A percentile compares a stretch with the other conserved stretches of the same genome.
Evolutionary conservation across 2,329 filamentous ascomycete species (phyloP).

Genomic region (Aspergillus jensenii): DNA sequence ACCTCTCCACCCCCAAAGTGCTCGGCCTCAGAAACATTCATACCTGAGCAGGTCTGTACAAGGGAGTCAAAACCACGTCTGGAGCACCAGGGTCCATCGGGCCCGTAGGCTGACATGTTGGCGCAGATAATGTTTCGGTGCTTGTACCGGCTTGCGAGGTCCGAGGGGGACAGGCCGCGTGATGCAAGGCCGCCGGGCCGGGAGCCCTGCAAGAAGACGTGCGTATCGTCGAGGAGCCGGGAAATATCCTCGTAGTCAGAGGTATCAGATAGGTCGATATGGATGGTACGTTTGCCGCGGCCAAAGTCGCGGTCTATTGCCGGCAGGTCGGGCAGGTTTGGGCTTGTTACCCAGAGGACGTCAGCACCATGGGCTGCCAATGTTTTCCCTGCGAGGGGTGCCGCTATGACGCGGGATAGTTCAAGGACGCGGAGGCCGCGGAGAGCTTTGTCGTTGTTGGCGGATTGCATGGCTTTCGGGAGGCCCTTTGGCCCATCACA

Average conservation of each 20-base stretch:
- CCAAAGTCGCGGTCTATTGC: slow-evolving; percentile 36
- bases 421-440: slow-evolving; percentile 42
- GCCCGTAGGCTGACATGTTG: slow-evolving; percentile 55
- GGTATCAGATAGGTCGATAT: slow-evolving; percentile 34
- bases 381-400: slow-evolving; percentile 37
- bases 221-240: slow-evolving; percentile 34
- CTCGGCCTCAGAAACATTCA: slow-evolving; percentile 57
- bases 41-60: slow-evolving; percentile 56
- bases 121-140: slow-evolving; percentile 47
- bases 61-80: slow-evolving; percentile 57
- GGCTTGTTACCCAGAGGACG: slow-evolving; percentile 41
- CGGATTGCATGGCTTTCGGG: too few species aligned
- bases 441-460: slow-evolving; percentile 32
- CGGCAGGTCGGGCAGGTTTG: slow-evolving; percentile 36
- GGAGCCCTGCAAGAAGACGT: slow-evolving; percentile 50
- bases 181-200: slow-evolving; percentile 49
- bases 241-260: slow-evolving; percentile 26
- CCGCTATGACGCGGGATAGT: slow-evolving; percentile 41
- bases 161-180: slow-evolving; percentile 45
- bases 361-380: slow-evolving; percentile 43
- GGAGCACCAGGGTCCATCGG: slow-evolving; percentile 46
- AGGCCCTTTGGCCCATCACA: slow-evolving; percentile 6
- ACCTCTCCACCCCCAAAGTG: slow-evolving; percentile 41
- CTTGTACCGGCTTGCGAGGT: slow-evolving; percentile 29
- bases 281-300: slow-evolving; percentile 38